Conservation (phyloP, 176 grass and related monocot species). For the Olyra latifolia region DNA sequence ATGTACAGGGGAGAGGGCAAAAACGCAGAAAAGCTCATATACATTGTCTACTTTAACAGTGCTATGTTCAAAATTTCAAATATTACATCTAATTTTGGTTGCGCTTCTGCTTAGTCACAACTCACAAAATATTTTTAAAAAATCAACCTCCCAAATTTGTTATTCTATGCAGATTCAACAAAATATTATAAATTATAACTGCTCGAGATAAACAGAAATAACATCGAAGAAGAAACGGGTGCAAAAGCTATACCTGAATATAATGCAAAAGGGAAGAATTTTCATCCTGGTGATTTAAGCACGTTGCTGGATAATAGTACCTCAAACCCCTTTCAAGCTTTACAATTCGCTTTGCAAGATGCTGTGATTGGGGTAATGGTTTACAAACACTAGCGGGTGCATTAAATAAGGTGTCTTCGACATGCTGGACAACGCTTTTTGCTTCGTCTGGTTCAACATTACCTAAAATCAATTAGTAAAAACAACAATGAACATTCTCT, state of each 20-base stretch:
- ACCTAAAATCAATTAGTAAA: conserved; percentile 50
- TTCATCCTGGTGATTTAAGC: conserved; percentile 73
- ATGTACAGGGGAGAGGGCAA: too few relatives aligned
- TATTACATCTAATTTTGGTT: not conserved
- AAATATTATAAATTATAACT: not conserved
- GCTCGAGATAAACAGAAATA: not conserved
- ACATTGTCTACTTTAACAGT: too few relatives aligned
- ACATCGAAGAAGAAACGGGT: not conserved
- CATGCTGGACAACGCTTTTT: conserved; percentile 54
- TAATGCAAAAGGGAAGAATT: conserved; percentile 90
- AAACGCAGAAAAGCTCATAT: too few relatives aligned
- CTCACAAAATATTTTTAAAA: not conserved
- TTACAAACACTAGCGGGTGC: conserved; percentile 50
- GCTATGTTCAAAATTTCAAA: conserved; percentile 5
- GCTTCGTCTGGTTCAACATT: conserved; percentile 83
- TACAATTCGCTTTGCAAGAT: conserved; percentile 85
- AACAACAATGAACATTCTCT: not conserved
- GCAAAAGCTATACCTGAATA: conserved; percentile 69
- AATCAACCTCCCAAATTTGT: not conserved
- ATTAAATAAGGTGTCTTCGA: conserved; percentile 75
- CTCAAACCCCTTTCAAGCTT: conserved; percentile 86
- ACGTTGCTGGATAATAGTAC: conserved; percentile 66
- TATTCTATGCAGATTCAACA: conserved; percentile 24
- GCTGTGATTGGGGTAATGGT: conserved; percentile 73
- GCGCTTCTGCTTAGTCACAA: not conserved